Conservation (phyloP, 2,329 filamentous ascomycete genomes). For the Septoria linicola region DNA sequence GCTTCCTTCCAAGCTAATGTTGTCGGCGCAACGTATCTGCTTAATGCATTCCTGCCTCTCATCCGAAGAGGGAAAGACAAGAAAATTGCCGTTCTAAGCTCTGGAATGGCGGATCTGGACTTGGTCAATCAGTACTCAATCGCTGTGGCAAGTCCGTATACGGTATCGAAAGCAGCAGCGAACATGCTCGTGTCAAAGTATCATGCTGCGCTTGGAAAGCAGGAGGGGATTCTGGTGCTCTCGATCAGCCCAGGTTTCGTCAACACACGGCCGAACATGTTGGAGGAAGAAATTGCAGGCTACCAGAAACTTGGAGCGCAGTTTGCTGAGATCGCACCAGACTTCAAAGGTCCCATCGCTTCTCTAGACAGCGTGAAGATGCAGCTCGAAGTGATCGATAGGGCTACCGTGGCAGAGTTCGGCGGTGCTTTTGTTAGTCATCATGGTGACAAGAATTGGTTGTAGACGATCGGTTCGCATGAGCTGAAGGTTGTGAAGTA, state of each 20-base stretch:
- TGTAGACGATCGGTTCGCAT: too few relatives aligned
- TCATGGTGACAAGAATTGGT: constrained; percentile 47
- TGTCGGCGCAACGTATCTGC: constrained; percentile 29
- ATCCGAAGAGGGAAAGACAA: constrained; percentile 29
- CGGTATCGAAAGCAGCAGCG: constrained; percentile 32
- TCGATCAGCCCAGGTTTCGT: constrained; percentile 33
- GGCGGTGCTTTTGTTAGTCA: constrained; percentile 58
- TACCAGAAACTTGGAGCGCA: constrained; percentile 36
- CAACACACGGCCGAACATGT: constrained; percentile 20
- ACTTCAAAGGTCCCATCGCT: constrained; percentile 33
- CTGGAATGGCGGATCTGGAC: constrained; percentile 33
- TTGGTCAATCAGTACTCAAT: constrained; percentile 26
- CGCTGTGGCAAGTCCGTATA: constrained; percentile 26
- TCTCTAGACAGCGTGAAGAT: constrained; percentile 33
- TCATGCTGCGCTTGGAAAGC: constrained; percentile 27
- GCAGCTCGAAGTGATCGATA: constrained; percentile 37
- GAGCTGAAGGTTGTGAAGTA: too few relatives aligned
- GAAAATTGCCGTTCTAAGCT: constrained; percentile 33
- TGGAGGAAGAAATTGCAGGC: constrained; percentile 29
- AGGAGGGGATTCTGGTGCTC: constrained; percentile 33
- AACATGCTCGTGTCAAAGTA: constrained; percentile 34
- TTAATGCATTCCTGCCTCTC: constrained; percentile 34
- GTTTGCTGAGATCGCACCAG: constrained; percentile 37
- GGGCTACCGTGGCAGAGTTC: constrained; percentile 46
- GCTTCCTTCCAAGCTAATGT: constrained; percentile 30